phyloP scores from a whole-genome alignment of 192 early-diverging fungal species.

The Umbelopsis isabellina region DNA sequence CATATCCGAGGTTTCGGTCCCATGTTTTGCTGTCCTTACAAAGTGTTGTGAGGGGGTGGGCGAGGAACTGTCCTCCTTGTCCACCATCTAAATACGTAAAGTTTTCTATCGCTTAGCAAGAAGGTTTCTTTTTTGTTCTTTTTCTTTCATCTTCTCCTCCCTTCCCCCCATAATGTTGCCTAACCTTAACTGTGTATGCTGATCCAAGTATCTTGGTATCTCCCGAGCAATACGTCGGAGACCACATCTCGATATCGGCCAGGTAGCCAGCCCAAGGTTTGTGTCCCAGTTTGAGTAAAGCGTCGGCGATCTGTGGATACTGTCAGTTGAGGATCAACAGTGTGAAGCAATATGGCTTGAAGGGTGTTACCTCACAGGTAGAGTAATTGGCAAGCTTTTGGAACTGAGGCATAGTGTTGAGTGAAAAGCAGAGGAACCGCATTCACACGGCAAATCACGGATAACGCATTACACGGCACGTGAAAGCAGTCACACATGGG shows the following conservation, averaged over 20 bases:
- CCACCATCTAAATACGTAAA: slow-evolving; percentile 41
- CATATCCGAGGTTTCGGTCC: neutral
- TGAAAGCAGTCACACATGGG: neutral
- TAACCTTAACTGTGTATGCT: slow-evolving; percentile 63
- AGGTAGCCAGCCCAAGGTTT: slow-evolving; percentile 53
- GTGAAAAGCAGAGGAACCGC: neutral
- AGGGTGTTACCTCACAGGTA: neutral
- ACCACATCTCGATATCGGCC: slow-evolving; percentile 59
- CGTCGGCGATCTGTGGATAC: slow-evolving; percentile 50
- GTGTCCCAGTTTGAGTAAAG: slow-evolving; percentile 48
- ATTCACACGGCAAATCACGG: neutral
- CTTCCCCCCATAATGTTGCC: neutral
- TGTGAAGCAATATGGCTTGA: too few species aligned
- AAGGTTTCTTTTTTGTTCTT: neutral
- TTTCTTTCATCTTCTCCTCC: neutral
- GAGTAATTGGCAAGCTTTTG: neutral
- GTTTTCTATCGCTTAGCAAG: slow-evolving; percentile 17
- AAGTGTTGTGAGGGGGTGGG: slow-evolving; percentile 44
- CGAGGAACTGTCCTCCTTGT: slow-evolving; percentile 38
- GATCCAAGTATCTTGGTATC: slow-evolving; percentile 56
- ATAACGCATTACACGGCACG: neutral
- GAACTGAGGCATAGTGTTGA: neutral
- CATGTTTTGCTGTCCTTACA: slow-evolving; percentile 23
- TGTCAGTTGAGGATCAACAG: too few species aligned
- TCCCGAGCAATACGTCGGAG: slow-evolving; percentile 50